Base-by-base conservation (phyloP, 805 yeast genomes). In the Candida verbasci region DNA sequence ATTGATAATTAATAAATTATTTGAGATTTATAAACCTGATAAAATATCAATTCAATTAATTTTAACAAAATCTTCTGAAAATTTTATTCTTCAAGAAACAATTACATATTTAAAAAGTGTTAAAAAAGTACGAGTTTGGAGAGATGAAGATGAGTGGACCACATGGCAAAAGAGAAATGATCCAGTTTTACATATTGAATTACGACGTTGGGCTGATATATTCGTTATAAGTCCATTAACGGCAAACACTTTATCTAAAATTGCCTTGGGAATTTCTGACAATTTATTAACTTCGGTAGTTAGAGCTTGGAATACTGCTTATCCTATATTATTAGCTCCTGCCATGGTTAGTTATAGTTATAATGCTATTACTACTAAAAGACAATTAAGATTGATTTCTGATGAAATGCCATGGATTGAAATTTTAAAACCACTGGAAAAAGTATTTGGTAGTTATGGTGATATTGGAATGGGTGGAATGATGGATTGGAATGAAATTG, bases 401-500 rank as follows among this genome's bases (percentile, higher is more conserved):
- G 95, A 87, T 45, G 96, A 88, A 46, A 89, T 93, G 93, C 86
- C 91, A 24, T 91, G 94, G 91, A 82, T 91, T 44, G 95, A 87
- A 46, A 78, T 91, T n/a, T 71, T 93, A 53, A 83, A 82, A 56
- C 98, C 98, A 0, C 87, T 88, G 17, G 98, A 91, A 58, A 91
- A 91, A 59, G 95, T 91, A 5, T 79, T 84, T 53, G 87, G 95
- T 39, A 76, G 86, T 28, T 87, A 89, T 64, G 97, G 98, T 43
- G 97, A 91, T 50, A 88, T 93, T 39, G 97, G 97, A n/a, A 84
- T 93, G 87, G 97, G 98, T 33, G 97, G 98, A 37, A 93, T 93
- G 97, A 83, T 89, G 82, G 97, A 93, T 50, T 87, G 94, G 78
- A 84, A 86, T 56, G 97, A 89, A 56, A 82, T 93, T 49, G 96